Percentiles rank a stretch among this genome's conserved stretches.
phyloP scores from a whole-genome alignment of 228 moss, liverwort and hornwort genomes.

The Sphagnum fallax region DNA sequence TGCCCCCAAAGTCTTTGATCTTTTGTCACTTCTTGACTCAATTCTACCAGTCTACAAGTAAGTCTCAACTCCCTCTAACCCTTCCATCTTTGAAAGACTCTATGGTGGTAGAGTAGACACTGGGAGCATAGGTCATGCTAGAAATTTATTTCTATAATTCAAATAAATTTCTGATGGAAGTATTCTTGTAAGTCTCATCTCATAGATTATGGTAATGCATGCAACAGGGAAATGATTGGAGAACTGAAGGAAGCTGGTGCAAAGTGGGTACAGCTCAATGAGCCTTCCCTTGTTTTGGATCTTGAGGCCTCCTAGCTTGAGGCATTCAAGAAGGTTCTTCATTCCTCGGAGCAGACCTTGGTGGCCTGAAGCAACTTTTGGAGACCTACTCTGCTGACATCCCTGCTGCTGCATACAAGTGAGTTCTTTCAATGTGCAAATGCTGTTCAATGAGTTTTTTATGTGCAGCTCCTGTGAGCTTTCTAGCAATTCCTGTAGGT shows the following conservation, averaged over 20 bases:
- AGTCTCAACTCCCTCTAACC: conserved; percentile 2
- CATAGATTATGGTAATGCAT: not conserved
- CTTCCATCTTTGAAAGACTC: too few relatives aligned
- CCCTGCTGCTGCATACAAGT: conserved; percentile 72
- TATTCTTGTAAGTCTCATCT: too few relatives aligned
- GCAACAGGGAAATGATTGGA: conserved; percentile 14
- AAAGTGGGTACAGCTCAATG: conserved; percentile 44
- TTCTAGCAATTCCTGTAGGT: too few relatives aligned
- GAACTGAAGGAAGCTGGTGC: conserved; percentile 64
- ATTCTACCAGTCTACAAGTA: conserved; percentile 49
- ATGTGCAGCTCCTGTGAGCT: too few relatives aligned
- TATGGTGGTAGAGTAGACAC: too few relatives aligned
- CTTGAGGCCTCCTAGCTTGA: conserved; percentile 17
- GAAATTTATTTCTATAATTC: too few relatives aligned
- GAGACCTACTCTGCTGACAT: conserved; percentile 88
- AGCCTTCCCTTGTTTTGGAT: conserved; percentile 72
- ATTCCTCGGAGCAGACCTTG: conserved; percentile 29
- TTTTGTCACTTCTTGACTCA: conserved; percentile 50
- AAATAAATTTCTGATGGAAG: too few relatives aligned
- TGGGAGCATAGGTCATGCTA: too few relatives aligned
- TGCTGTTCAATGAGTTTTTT: too few relatives aligned
- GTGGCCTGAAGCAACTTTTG: conserved; percentile 36
- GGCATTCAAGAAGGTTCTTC: conserved; percentile 41
- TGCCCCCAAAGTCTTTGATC: conserved; percentile 63
- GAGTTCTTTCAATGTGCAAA: not conserved